Percentiles rank a stretch among this genome's conserved stretches.
These are phyloP conservation scores for Globisporangium ultimum DNA, from an alignment of 352 stramenopile species.

Conservation along the genomic window DNA sequence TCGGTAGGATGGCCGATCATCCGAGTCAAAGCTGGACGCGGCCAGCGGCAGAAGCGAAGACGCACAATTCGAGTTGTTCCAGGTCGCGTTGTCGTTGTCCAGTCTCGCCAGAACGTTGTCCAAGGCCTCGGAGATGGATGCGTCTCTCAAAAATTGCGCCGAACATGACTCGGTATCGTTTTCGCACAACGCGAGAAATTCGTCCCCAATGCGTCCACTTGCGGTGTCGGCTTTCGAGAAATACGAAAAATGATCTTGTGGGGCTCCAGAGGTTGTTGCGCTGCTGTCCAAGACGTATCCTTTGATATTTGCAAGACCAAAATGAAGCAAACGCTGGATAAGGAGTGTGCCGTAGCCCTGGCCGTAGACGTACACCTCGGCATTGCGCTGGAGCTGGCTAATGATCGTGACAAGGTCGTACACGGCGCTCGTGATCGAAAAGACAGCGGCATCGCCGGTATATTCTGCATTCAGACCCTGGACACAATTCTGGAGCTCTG, in stretches of 20 bases:
- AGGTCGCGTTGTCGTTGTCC: too few species aligned
- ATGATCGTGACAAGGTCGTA: constrained; percentile 58
- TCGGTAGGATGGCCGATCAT: not conserved
- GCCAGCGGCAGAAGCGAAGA: too few species aligned
- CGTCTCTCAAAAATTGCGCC: constrained; percentile 18
- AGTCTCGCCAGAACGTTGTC: constrained; percentile 22
- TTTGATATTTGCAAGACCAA: constrained; percentile 35
- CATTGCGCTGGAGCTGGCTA: constrained; percentile 28
- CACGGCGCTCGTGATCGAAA: constrained; percentile 64
- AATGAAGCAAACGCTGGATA: constrained; percentile 55
- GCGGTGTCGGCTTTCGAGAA: constrained; percentile 27
- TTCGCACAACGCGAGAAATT: constrained; percentile 45
- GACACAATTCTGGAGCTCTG: not conserved
- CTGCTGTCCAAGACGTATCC: constrained; percentile 62
- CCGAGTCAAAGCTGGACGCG: not conserved
- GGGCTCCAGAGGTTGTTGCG: constrained; percentile 22
- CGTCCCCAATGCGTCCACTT: constrained; percentile 33
- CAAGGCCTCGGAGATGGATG: constrained; percentile 27
- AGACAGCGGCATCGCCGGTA: constrained; percentile 22
- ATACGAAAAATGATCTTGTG: constrained; percentile 3
- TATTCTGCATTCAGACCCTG: not conserved
- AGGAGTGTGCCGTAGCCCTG: constrained; percentile 58
- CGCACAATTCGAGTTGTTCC: too few species aligned
- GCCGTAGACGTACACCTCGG: constrained; percentile 58
- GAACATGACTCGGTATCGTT: constrained; percentile 30